Evolutionary conservation across 169 alveolate genomes (phyloP), one percentile per base, ranked within the genome.

Genomic region (Eimeria necatrix): DNA sequence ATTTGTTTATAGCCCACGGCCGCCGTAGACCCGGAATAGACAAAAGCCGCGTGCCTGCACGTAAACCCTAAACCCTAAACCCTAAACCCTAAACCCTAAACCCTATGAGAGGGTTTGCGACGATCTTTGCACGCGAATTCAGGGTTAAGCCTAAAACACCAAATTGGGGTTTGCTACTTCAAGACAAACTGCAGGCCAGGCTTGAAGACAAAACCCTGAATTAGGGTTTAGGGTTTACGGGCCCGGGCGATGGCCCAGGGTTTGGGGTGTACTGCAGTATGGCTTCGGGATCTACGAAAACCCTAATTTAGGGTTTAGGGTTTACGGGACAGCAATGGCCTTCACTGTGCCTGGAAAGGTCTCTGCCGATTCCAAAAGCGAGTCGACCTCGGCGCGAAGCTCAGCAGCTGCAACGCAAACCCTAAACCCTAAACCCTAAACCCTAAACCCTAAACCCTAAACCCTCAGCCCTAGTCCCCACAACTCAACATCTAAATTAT

Each of bases 31-130:
- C 85, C 85, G 24, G 85, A 74, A 41, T 74, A 74, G 56, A 16
- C 26, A 46, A 41, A 74, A 4, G 85, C 85, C 59, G 85, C 85
- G 12, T 74, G 85, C 52, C 85, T 74, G 85, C 85, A 46, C 85
- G 32, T n/a, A 68, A 68, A 61, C 73, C 73, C 73, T 61, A 61
- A 61, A 61, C 73, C 73, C 73, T 61, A 4, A 61, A 61, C 73
- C 73, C 16, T 61, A 4, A 14, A 61, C 12, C 12, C 4, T 4
- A 20, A 61, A 61, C 73, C 73, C 22, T 10, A 61, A 61, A 61
- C 22, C 73, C 73, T 61, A 4, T n/a, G n/a, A n/a, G n/a, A n/a
- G n/a, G n/a, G 78, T 7, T 6, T n/a, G 2, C 48, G 26, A 12
- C 73, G 78, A 20, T 4, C 10, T 16, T 22, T n/a, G n/a, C n/a